Evolutionary conservation across 352 stramenopile genomes (phyloP).

Genomic region (Phytophthora hibernalis): DNA sequence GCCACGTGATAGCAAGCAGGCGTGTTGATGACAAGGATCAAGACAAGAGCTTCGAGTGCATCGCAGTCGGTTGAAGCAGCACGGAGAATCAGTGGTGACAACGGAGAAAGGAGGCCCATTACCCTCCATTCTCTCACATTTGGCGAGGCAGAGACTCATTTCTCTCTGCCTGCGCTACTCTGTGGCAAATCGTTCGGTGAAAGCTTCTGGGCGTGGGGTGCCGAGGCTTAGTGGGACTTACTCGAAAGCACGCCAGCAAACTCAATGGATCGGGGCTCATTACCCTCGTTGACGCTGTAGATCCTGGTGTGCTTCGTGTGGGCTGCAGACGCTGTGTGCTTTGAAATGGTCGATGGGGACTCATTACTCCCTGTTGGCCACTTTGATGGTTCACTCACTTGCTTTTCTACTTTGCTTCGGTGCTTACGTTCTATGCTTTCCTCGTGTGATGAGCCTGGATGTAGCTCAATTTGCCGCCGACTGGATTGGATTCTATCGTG

Average conservation of each 20-base stretch:
- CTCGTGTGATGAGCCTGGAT: constrained; percentile 3
- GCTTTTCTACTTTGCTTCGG: constrained; percentile 25
- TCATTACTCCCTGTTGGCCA: constrained; percentile 41
- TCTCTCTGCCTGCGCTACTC: constrained; percentile 23
- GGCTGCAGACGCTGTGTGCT: constrained; percentile 12
- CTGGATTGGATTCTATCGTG: not conserved
- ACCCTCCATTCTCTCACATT: constrained; percentile 13
- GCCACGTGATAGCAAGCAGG: not conserved
- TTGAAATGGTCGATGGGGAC: constrained; percentile 22
- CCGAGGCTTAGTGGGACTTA: constrained; percentile 16
- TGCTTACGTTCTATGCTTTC: constrained; percentile 1
- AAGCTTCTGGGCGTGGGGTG: constrained; percentile 16
- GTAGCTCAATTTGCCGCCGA: not conserved
- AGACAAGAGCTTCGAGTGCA: not conserved
- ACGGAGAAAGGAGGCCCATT: constrained; percentile 31
- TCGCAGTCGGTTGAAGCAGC: not conserved
- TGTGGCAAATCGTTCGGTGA: constrained; percentile 7
- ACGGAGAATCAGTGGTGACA: not conserved
- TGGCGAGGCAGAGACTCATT: constrained; percentile 39
- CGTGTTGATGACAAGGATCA: not conserved
- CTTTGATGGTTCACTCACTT: constrained; percentile 8
- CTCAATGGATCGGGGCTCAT: constrained; percentile 44
- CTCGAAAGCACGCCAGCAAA: constrained; percentile 12
- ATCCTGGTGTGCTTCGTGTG: constrained; percentile 25
- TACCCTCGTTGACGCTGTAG: constrained; percentile 37